phyloP scores from a whole-genome alignment of 805 yeast genomes.

The Metschnikowia bowlesiae region DNA sequence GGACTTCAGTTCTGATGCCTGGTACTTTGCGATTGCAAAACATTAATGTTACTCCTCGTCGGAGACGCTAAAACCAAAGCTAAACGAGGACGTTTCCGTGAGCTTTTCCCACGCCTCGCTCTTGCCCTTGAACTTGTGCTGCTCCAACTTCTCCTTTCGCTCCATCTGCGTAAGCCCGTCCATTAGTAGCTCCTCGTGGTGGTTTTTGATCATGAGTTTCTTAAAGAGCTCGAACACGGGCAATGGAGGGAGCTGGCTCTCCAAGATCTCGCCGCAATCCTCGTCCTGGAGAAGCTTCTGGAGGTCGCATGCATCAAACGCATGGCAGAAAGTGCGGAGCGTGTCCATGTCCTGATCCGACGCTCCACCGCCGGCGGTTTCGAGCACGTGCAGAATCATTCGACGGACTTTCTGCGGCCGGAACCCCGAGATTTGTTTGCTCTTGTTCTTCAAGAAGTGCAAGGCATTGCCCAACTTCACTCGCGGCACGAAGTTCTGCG shows the following conservation, averaged over 20 bases:
- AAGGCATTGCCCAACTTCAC: conserved; percentile 58
- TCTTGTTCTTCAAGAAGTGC: conserved; percentile 61
- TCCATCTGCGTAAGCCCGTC: conserved; percentile 30
- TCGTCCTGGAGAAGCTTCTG: conserved; percentile 38
- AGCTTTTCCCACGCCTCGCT: conserved; percentile 54
- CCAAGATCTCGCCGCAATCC: conserved; percentile 57
- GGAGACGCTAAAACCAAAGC: conserved; percentile 28
- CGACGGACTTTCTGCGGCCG: conserved; percentile 48
- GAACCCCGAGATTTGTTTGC: conserved; percentile 77
- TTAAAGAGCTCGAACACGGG: conserved; percentile 63
- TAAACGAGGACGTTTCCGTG: conserved; percentile 21
- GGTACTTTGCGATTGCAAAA: neutral
- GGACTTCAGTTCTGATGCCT: neutral
- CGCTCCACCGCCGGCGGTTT: neutral
- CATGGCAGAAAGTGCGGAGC: conserved; percentile 25
- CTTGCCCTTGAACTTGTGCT: conserved; percentile 28
- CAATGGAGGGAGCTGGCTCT: conserved; percentile 33
- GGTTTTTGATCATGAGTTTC: conserved; percentile 42
- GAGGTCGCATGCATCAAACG: conserved; percentile 22
- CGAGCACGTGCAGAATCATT: conserved; percentile 9
- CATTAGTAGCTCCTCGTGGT: conserved; percentile 31
- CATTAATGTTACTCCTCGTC: conserved; percentile 5
- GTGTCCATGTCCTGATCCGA: conserved; percentile 13
- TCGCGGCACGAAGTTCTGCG: conserved; percentile 82
- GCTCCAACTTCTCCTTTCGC: conserved; percentile 28